These are phyloP conservation scores for Dactylonectria macrodidyma DNA, from an alignment of 2,329 filamentous ascomycete genomes.

Conservation along the genomic window DNA sequence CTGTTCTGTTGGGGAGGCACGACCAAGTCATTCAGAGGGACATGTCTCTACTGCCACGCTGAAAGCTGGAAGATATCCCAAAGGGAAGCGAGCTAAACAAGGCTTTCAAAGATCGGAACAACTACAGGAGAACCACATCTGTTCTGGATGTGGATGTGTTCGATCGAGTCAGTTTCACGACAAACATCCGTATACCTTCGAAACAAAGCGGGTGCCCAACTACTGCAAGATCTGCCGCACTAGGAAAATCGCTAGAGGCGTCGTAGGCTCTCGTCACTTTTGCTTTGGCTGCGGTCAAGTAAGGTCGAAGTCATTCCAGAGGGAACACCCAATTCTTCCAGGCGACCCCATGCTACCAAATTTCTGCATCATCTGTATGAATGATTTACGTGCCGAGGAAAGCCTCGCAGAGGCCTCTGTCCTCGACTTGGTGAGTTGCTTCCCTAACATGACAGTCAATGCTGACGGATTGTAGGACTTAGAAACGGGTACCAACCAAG, in stretches of 20 bases:
- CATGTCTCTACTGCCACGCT: neutral
- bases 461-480: conserved; percentile 8
- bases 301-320: conserved; percentile 58
- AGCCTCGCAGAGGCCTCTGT: conserved; percentile 47
- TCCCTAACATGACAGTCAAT: neutral
- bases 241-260: conserved; percentile 39
- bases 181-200: conserved; percentile 49
- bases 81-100: neutral
- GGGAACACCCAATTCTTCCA: conserved; percentile 37
- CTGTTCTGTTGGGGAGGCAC: too few species aligned
- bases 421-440: conserved; percentile 44
- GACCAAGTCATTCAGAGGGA: neutral
- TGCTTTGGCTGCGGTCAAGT: conserved; percentile 60
- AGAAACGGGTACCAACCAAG: neutral
- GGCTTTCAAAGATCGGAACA: conserved; percentile 33
- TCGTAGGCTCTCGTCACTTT: conserved; percentile 53
- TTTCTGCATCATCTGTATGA: conserved; percentile 51
- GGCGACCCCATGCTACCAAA: conserved; percentile 50
- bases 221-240: conserved; percentile 55
- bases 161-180: conserved; percentile 55
- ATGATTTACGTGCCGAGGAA: conserved; percentile 44
- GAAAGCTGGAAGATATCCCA: neutral
- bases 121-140: conserved; percentile 50
- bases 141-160: conserved; percentile 54
- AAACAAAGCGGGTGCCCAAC: conserved; percentile 48